Base-by-base conservation (phyloP, 2,329 filamentous ascomycete genomes). In the Aspergillus sp. region DNA sequence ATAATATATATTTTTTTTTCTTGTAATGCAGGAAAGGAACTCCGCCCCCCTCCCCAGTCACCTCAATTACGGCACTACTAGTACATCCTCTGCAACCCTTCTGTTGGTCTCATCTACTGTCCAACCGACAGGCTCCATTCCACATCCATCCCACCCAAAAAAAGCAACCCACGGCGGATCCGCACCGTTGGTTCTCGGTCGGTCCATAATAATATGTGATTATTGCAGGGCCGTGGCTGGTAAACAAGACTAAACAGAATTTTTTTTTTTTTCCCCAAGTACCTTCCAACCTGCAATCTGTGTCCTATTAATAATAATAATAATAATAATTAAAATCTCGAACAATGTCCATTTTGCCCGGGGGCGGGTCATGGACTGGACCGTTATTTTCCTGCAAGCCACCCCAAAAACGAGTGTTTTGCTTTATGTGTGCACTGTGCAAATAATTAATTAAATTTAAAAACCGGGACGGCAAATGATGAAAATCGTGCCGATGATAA, bases 171-270 rank as follows among this genome's bases (percentile, higher is more conserved):
- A 21, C 47, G 23, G 47, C 47, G 47, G 47, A 49, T 49, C 47
- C 47, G 47, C 47, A 25, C 47, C 47, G 47, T 49, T 49, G 47
- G 47, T 28, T 49, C 47, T 49, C 47, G 47, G 47, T 49, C 47
- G 47, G 47, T 30, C 25, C 47, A 49, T 49, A 36, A 36, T 36
- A 36, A 36, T 25, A 49, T 32, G 28, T 49, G 28, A 49, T 49
- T 32, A 49, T 49, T 49, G 47, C 47, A 49, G 47, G 23, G 45
- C 23, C 45, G 23, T 28, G 21, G 21, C 45, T 45, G 41, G 41
- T 4, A 45, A 13, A 10, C 30, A 32, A 6, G 23, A 21, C 21
- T 28, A 48, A 15, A 23, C 45, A 48, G 45, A 28, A 23, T 28
- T 48, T 48, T 48, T 13, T 8, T 28, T 8, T 28, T 28, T 8